Conservation (phyloP, 345 rosid species). For the Nasturtium officinale region DNA sequence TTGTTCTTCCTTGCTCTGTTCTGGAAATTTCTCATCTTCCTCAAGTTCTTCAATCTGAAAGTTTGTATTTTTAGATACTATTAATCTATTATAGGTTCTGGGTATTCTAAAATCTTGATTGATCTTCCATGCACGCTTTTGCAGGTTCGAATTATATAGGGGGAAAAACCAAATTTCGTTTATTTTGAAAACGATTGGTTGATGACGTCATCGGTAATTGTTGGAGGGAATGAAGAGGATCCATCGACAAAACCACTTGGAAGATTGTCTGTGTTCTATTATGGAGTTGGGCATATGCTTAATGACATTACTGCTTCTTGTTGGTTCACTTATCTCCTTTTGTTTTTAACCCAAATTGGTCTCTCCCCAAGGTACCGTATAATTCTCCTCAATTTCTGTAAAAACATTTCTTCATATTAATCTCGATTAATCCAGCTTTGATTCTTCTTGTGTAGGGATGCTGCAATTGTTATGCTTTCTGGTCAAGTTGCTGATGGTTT, state of each 20-base stretch:
- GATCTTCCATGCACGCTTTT: conserved; percentile 10
- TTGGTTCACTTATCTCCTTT: conserved; percentile 93
- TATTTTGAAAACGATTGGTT: neutral
- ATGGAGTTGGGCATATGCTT: conserved; percentile 95
- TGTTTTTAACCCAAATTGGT: conserved; percentile 86
- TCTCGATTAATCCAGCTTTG: neutral
- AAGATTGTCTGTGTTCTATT: conserved; percentile 73
- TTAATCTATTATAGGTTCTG: neutral
- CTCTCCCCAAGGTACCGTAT: conserved; percentile 68
- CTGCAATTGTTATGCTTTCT: conserved; percentile 88
- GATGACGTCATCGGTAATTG: conserved; percentile 39
- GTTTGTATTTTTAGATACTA: neutral
- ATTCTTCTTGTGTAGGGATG: conserved; percentile 54
- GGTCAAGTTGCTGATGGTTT: conserved; percentile 96
- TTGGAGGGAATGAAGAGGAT: conserved; percentile 50
- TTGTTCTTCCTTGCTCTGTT: conserved; percentile 22
- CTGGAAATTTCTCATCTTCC: neutral
- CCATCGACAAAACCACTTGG: conserved; percentile 61
- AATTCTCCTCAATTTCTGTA: neutral
- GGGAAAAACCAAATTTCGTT: neutral
- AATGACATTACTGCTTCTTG: conserved; percentile 96
- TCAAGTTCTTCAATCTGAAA: conserved; percentile 3
- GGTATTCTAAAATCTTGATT: neutral
- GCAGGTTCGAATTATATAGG: conserved; percentile 7
- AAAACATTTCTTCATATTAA: neutral